These are phyloP conservation scores for Oxyria digyna DNA, from an alignment of 148 eudicot genomes.

Conservation along the genomic window DNA sequence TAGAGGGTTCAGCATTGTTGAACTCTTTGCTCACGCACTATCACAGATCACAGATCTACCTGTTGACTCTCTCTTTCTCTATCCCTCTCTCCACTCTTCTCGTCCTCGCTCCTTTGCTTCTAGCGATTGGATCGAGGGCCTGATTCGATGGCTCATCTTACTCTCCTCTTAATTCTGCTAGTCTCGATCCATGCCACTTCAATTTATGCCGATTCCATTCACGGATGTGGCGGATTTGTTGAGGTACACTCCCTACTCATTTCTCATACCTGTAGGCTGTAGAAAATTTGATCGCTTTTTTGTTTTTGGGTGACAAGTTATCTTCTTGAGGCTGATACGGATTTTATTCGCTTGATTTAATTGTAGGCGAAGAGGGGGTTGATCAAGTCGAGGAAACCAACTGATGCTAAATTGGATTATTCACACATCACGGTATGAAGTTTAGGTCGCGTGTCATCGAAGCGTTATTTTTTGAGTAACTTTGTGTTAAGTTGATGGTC, in stretches of 20 bases:
- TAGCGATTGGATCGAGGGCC: constrained; percentile 8
- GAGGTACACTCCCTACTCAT: constrained; percentile 32
- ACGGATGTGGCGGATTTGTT: constrained; percentile 95
- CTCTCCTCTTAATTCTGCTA: constrained; percentile 7
- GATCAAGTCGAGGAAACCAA: constrained; percentile 77
- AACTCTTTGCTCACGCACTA: not conserved
- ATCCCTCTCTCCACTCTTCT: not conserved
- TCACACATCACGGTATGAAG: constrained; percentile 82
- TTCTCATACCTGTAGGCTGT: not conserved
- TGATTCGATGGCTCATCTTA: not conserved
- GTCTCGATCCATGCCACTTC: constrained; percentile 10
- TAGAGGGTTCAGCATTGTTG: not conserved
- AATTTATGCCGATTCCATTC: constrained; percentile 59
- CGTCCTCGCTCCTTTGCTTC: constrained; percentile 4
- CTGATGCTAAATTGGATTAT: constrained; percentile 75
- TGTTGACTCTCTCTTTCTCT: not conserved
- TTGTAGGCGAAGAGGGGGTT: constrained; percentile 71
- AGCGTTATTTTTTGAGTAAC: not conserved
- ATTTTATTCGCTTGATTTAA: not conserved
- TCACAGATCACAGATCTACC: constrained; percentile 4
- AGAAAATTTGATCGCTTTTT: not conserved
- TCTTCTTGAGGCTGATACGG: not conserved
- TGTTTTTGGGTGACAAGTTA: not conserved
- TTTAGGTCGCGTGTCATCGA: not conserved
- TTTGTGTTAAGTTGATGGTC: not conserved